Evolutionary conservation across 805 yeast species (phyloP), one percentile per base, ranked within the genome.

Genomic region (Schwanniomyces polymorphus): DNA sequence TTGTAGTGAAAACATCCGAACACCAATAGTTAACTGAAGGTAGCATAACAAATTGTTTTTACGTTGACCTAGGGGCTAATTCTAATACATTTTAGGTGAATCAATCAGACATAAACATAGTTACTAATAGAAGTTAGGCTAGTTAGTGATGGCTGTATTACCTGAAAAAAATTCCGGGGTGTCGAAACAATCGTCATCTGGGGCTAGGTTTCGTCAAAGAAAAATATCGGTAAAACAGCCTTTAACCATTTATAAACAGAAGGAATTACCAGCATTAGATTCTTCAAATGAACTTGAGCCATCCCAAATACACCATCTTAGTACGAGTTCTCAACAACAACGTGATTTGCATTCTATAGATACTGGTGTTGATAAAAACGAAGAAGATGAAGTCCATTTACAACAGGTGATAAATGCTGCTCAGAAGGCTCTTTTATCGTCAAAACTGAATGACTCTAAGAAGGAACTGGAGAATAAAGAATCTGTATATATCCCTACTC

Each of bases 341-440:
- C 81, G 98, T 38, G 97, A 92, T 53, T 69, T 88, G 27, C 90
- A 89, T 58, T 89, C 90, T 51, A 81, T 94, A 38, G 99, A 94
- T 59, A 92, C 98, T 6, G 99, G 99, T 68, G 99, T 94, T 37
- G 99, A 94, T 61, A 94, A 94, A 64, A 90, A 88, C 56, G 99
- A 94, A 67, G 99, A 94, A 67, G 96, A 90, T 57, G 99, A 94
- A 66, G 94, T 88, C 37, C 99, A 94, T 79, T 76, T 94, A 52
- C 96, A 92, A 64, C 89, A 86, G 52, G 97, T 91, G 42, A 85
- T 94, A 54, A 84, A 84, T 66, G 92, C 92, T 11, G 82, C 90
- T 1, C 85, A 83, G 44, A 81, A 82, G 27, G 84, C 85, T 2
- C 78, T 88, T 16, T 51, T 70, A 29, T 68, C 71, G 16, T 61